Evolutionary conservation across 2,329 filamentous ascomycete species (phyloP), one percentile per base, ranked within the genome.

Genomic region (Fusarium ambrosium): DNA sequence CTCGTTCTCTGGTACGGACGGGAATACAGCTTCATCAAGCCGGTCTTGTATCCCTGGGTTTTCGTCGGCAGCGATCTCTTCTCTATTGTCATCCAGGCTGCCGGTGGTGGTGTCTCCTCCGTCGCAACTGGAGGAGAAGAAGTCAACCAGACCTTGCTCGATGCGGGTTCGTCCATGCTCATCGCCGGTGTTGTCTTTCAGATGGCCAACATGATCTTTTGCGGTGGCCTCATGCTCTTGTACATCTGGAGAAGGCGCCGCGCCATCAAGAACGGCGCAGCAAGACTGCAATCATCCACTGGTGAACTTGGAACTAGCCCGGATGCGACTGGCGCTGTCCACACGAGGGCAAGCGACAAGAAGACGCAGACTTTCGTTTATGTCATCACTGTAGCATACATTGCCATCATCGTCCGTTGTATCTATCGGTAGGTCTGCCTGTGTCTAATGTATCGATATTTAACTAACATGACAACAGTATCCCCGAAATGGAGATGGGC

Each of bases 21-120:
- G 0, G 80, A 85, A 39, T 79, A 76, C 32, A 76, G 74, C 2
- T 79, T 84, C 20, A 77, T 86, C 43, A 81, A 80, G 18, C 84
- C 87, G 1, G 78, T 80, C 0, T 70, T 84, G 0, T 88, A 88
- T 64, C 85, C 86, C 2, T 85, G 83, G 74, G 84, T 88, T 51
- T 88, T 88, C 76, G 86, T 88, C 56, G 80, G 82, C 2, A 86
- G 82, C 75, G 87, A 88, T 70, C 66, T 86, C 59, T 75, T 85
- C 43, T 86, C 83, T 0, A 77, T 79, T 13, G 48, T 79, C 0
- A 79, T 79, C 16, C 77, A 79, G 14, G 72, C 71, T 34, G 77
- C 70, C 1, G 77, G 77, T 0, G 77, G 77, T 6, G 74, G 64
- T 24, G 64, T 79, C 4, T 74, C 77, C 0, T 74, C 77, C 2